Evolutionary conservation across 352 stramenopile species (phyloP), one percentile per base, ranked within the genome.

Genomic region (Globisporangium sylvaticum): DNA sequence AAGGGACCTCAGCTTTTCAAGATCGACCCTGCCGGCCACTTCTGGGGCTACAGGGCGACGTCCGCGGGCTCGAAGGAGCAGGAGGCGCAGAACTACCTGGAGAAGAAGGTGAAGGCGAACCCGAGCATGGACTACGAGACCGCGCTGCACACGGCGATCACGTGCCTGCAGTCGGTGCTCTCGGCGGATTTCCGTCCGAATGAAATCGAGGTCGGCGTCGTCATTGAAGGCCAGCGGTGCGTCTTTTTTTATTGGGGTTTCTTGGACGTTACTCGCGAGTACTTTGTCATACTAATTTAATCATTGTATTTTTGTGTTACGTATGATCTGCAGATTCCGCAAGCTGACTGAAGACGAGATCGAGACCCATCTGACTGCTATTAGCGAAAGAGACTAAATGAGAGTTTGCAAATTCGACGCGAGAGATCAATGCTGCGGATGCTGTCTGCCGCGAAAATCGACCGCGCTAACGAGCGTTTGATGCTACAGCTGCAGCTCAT

Each of bases 11-110:
- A 98, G 80, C 83, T 99, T 6, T 99, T 97, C 78, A 99, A 99
- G 88, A 86, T 99, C 12, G 98, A 99, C 84, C 98, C 97, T 27
- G 97, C 97, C 14, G 98, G 98, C n/a, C 96, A 99, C 77, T 99
- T 95, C 71, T 94, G 98, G 71, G 97, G 97, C 46, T 94, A 94
- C 84, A 94, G 92, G 75, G 97, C 95, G 44, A 97, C 95, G 5
- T 91, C 97, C 8, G 88, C 92, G 1, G 98, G 98, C 22, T 79
- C 91, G 15, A 99, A 99, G 84, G 95, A 99, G 72, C 96, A 99
- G 81, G 97, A 99, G 81, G 97, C 97, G 32, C 97, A 98, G 69
- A 99, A 99, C 78, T 98, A 98, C 84, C 87, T 99, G 53, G 98
- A 99, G 82, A 99, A 99, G 80, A 97, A 98, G 81, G 89, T 98